These are phyloP conservation scores for Aspergillus versicolor DNA, from an alignment of 2,329 filamentous ascomycete genomes.

Conservation along the genomic window DNA sequence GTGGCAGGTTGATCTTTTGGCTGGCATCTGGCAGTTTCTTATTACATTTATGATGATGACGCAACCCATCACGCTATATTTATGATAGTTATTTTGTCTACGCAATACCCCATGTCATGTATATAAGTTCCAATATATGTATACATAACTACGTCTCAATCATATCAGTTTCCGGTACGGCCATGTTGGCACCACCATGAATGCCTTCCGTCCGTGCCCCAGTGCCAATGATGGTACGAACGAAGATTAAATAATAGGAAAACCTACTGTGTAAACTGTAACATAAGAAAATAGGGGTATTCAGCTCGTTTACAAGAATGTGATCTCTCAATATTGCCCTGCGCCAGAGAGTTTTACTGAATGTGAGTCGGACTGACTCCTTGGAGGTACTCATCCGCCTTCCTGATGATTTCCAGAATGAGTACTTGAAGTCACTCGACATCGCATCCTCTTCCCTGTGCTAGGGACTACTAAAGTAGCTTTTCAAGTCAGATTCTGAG, in stretches of 20 bases:
- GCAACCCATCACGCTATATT: neutral
- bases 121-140: neutral
- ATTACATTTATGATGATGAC: neutral
- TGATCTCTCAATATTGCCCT: neutral
- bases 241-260: neutral
- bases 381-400: neutral
- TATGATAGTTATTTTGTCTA: neutral
- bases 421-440: neutral
- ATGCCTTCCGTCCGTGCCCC: no score
- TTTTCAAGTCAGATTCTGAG: neutral
- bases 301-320: neutral
- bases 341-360: neutral
- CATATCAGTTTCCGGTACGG: neutral
- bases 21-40: neutral
- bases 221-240: neutral
- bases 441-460: neutral
- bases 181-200: neutral
- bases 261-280: neutral
- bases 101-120: neutral
- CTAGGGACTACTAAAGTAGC: neutral
- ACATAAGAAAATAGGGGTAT: neutral
- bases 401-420: neutral
- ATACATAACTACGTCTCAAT: neutral
- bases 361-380: neutral
- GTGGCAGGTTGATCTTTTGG: neutral